phyloP scores from a whole-genome alignment of 2,329 filamentous ascomycete species.

The Cladorrhinum sp. region DNA sequence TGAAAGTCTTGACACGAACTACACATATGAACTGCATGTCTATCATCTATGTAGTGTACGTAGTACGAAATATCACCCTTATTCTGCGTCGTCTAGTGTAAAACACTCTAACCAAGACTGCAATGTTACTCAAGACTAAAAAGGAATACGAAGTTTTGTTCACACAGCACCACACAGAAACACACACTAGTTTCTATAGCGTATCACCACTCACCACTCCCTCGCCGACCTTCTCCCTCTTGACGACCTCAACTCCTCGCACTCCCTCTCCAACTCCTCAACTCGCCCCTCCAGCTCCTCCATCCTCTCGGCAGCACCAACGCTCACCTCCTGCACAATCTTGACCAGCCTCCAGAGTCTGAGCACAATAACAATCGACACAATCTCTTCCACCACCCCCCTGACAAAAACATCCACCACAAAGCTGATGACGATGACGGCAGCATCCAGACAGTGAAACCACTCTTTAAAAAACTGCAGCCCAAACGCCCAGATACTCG shows the following conservation, averaged over 20 bases:
- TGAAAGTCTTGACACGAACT: no score
- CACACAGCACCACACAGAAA: no score
- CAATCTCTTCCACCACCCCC: conserved; percentile 60
- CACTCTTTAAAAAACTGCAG: conserved; percentile 53
- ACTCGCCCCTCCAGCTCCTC: conserved; percentile 54
- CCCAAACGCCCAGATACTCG: conserved; percentile 61
- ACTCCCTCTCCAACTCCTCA: conserved; percentile 49
- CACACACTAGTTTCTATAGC: no score
- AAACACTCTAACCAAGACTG: not conserved
- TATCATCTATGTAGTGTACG: not conserved
- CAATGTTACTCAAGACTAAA: not conserved
- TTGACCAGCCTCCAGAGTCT: conserved; percentile 68
- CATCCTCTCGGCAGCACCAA: conserved; percentile 61
- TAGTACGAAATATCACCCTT: no score
- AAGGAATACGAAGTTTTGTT: not conserved
- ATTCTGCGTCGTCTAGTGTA: no score
- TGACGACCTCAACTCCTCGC: conserved; percentile 35
- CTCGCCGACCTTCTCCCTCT: not conserved
- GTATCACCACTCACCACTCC: no score
- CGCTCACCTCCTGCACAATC: conserved; percentile 65
- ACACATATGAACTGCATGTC: not conserved
- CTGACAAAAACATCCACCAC: conserved; percentile 59
- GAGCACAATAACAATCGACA: conserved; percentile 63
- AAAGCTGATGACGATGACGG: conserved; percentile 61
- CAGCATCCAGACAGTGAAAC: conserved; percentile 64